Evolutionary conservation across 179 eudicot genomes (phyloP).

Genomic region (Beta macrorhiza): DNA sequence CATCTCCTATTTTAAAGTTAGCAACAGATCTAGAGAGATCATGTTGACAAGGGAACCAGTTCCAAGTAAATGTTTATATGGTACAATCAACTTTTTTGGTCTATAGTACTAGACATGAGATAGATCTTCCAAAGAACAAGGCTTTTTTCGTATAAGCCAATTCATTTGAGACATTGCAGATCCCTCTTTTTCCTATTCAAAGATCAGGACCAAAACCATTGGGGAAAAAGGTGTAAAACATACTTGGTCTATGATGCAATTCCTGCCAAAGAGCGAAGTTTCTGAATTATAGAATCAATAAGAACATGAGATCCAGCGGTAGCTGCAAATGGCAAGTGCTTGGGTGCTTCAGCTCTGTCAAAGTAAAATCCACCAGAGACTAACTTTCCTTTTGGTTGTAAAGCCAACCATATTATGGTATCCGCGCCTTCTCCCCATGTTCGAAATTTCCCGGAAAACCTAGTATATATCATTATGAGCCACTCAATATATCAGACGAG

Average conservation of each 20-base stretch:
- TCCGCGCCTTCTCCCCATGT: slow-evolving; percentile 94
- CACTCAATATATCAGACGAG: background rate
- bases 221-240: background rate
- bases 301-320: slow-evolving; percentile 59
- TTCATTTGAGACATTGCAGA: background rate
- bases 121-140: background rate
- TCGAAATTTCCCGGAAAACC: slow-evolving; percentile 72
- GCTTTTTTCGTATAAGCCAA: background rate
- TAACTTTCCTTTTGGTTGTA: slow-evolving; percentile 69
- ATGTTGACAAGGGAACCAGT: background rate
- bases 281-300: slow-evolving; percentile 50
- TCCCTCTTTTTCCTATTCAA: too few relatives aligned
- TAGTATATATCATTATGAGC: slow-evolving; percentile 17
- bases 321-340: slow-evolving; percentile 65
- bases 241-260: slow-evolving; percentile 20
- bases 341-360: slow-evolving; percentile 83
- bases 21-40: background rate
- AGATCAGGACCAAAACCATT: too few relatives aligned
- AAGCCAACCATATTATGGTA: slow-evolving; percentile 76
- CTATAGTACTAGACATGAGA: background rate
- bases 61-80: background rate
- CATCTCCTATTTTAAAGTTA: background rate
- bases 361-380: slow-evolving; percentile 73
- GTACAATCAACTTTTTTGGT: background rate
- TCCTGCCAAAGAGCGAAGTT: slow-evolving; percentile 47